Base-by-base conservation (phyloP, 139 green algal species). In the Chlamydomonas schloesseri region DNA sequence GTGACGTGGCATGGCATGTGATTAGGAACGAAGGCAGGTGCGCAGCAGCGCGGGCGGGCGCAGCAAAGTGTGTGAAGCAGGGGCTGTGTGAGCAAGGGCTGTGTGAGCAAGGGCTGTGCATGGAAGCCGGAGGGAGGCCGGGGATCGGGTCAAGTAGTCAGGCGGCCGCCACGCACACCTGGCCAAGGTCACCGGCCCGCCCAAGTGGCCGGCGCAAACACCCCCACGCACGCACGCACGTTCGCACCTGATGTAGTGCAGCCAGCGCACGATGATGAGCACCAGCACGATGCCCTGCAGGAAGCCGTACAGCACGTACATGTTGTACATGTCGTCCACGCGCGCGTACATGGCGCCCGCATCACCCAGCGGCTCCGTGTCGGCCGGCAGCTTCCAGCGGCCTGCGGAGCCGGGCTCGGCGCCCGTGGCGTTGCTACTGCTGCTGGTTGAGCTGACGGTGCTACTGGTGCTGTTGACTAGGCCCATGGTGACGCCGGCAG, bases 311-410 rank as follows among this genome's bases (percentile, higher is more conserved):
- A 58, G 31, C 20, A 77, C 81, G 11, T 65, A 55, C 37, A 77
- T 57, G 50, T 76, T 26, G 53, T 80, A 81, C 87, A 90, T 88
- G 14, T 34, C 11, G 31, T 82, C 47, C 46, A 87, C 24, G 0
- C 72, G 33, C 21, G 23, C 73, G 36, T 70, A 79, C 81, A 90
- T 82, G 55, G 29, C 36, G 11, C 37, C 62, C 0, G 86, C 29
- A 29, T 62, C 73, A 2, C 86, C 33, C 34, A 90, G 21, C 10
- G 55, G 79, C 53, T 67, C 13, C 9, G 15, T 0, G 33, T 88
- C 76, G 3, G 80, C 82, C 20, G 75, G 76, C 58, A 85, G 65
- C 46, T 3, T 11, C 82, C 82, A 91, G 31, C 88, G 82, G n/a
- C 47, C 74, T 0, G 87, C 69, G 2, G n/a, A 91, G 31, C 88